Base-by-base conservation (phyloP, 1,284 basidiomycete species). In the Melampsora larici-populina region DNA sequence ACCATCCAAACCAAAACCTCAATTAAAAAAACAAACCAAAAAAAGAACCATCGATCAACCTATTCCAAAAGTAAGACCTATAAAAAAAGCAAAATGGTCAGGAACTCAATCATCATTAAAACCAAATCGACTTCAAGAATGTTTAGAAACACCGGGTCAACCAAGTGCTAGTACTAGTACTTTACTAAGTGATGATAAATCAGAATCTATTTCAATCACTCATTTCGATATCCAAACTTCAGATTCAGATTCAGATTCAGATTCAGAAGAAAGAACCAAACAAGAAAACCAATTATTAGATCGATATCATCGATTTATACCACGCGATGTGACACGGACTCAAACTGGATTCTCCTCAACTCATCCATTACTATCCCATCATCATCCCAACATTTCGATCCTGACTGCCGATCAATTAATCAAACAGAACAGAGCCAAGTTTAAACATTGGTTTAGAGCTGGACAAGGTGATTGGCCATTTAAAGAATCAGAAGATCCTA, bases 391-490 rank as follows among this genome's bases (percentile, higher is more conserved):
- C n/a, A 51, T 21, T 0, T 60, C 43, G 4, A 43, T 72, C 36
- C 62, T 40, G 13, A 62, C 40, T 48, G 64, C 71, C 11, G 36
- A 29, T 21, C 60, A 74, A 13, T 43, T 74, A 15, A 31, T 74
- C 63, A 51, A 36, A 21, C 29, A 26, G 17, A 48, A 74, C 24
- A 43, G 71, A 5, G 36, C 9, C 7, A 40, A 24, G 24, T 74
- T 49, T 49, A 46, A 31, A 29, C 62, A 48, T n/a, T 74, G 63
- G 62, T 74, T 74, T 63, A 74, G 29, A 24, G 11, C 64, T 29
- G 46, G 31, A n/a, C 46, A 74, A 21, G 31, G 43, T 67, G 26
- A 43, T 26, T 40, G 46, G 63, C 36, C 71, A 46, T 13, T 49
- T 65, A 26, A 40, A 51, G 24, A 24, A 26, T 24, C 21, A n/a